Evolutionary conservation across 2,329 filamentous ascomycete species (phyloP), one percentile per base, ranked within the genome.

Genomic region (Cercospora zeina): DNA sequence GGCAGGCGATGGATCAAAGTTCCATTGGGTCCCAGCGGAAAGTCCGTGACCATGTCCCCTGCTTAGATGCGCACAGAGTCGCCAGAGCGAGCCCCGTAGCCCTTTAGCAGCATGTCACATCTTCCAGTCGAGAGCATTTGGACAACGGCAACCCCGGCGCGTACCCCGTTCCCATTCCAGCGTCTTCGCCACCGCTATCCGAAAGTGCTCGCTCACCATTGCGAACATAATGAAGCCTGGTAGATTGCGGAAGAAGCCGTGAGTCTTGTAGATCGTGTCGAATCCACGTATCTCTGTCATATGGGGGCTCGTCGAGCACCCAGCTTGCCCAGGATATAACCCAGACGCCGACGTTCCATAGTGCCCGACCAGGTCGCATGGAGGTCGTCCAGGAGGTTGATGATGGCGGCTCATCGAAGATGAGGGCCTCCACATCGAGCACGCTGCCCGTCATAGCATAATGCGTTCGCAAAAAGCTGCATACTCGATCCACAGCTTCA

Each of bases 391-490:
- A 55, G 14, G 30, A 42, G 19, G 19, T 53, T 13, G 61, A 31
- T 19, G 21, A 13, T 8, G 61, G 61, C 33, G 55, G 24, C 7
- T 19, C n/a, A 24, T 63, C 61, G 53, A 59, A 63, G n/a, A 63
- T 37, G 6, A 63, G 24, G 14, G 53, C 10, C 34, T 51, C 16
- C 7, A 63, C 57, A 50, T 63, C 58, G 34, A 63, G 53, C 6
- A 49, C 50, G 16, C n/a, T 37, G 27, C 61, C 61, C 11, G 30
- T 55, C 7, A 24, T 14, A 27, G 61, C 31, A 27, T 42, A 56
- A 33, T 57, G 42, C 21, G 51, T n/a, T 6, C 61, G 61, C 30
- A 63, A 57, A 3, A 63, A 34, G 1, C 30, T 34, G 27, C 61
- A 63, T 19, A 59, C 57, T 45, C 39, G 50, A n/a, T 31, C 39